phyloP scores from a whole-genome alignment of 192 early-diverging fungal species.

The Chytriomyces sp. region DNA sequence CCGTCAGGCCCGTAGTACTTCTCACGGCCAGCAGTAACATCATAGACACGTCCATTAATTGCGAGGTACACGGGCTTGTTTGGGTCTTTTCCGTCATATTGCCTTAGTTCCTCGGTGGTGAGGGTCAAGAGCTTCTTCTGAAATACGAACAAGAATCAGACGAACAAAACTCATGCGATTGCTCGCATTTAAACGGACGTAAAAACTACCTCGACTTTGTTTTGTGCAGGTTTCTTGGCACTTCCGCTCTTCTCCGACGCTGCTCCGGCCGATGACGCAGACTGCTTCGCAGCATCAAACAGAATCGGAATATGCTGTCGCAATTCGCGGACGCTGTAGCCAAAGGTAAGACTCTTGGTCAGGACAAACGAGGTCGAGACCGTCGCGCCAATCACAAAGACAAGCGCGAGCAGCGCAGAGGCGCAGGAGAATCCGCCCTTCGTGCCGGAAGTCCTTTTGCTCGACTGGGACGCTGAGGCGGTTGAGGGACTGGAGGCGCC shows the following conservation, averaged over 20 bases:
- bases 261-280: neutral
- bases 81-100: conserved; percentile 85
- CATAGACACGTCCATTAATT: conserved; percentile 91
- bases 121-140: conserved; percentile 52
- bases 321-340: conserved; percentile 45
- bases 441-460: neutral
- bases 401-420: neutral
- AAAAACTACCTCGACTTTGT: too few species aligned
- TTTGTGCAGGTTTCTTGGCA: neutral
- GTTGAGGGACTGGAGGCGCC: neutral
- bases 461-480: neutral
- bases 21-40: conserved; percentile 74
- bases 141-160: neutral
- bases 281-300: neutral
- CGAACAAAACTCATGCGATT: too few species aligned
- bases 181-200: too few species aligned
- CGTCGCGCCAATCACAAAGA: conserved; percentile 1
- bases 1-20: conserved; percentile 82
- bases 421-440: neutral
- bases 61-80: conserved; percentile 87
- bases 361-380: conserved; percentile 42
- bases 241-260: neutral
- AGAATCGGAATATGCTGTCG: conserved; percentile 38
- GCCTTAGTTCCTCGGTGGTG: conserved; percentile 73
- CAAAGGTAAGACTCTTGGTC: conserved; percentile 54